Percentiles rank a stretch among this genome's conserved stretches.
Evolutionary conservation across 192 early-diverging fungal species (phyloP).

Genomic region (Entophlyctis luteolus): DNA sequence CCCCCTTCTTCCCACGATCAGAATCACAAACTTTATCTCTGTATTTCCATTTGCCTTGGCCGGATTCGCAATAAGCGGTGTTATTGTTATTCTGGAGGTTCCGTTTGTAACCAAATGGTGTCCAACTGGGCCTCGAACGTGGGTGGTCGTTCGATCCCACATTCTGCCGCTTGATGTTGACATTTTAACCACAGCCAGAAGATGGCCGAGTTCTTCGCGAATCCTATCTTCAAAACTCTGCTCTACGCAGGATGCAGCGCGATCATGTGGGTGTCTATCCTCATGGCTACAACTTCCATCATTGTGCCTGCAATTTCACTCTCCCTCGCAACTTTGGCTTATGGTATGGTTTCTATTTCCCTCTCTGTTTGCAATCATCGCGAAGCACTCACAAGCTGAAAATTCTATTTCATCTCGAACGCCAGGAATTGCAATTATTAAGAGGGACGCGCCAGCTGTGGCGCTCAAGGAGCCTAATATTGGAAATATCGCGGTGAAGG

Average conservation of each 20-base stretch:
- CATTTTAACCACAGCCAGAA: conserved; percentile 1
- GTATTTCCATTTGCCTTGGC: conserved; percentile 14
- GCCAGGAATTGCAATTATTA: conserved; percentile 15
- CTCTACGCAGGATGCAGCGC: conserved; percentile 4
- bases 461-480: conserved; percentile 12
- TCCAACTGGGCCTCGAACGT: conserved; percentile 16
- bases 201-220: conserved; percentile 8
- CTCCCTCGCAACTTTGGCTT: conserved; percentile 5
- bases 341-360: neutral
- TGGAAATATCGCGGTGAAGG: conserved; percentile 5
- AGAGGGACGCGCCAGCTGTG: conserved; percentile 1
- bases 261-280: conserved; percentile 16
- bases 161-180: too few relatives aligned
- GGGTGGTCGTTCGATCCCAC: neutral
- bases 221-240: conserved; percentile 8
- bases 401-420: too few relatives aligned
- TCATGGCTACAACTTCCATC: conserved; percentile 10
- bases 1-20: neutral
- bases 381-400: too few relatives aligned
- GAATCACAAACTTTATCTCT: conserved; percentile 7
- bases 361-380: too few relatives aligned
- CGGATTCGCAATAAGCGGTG: neutral
- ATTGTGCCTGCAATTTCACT: conserved; percentile 5
- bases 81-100: conserved; percentile 14
- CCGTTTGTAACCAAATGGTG: conserved; percentile 19